These are phyloP conservation scores for Vigna radiata DNA, from an alignment of 306 rosid genomes.

Conservation along the genomic window DNA sequence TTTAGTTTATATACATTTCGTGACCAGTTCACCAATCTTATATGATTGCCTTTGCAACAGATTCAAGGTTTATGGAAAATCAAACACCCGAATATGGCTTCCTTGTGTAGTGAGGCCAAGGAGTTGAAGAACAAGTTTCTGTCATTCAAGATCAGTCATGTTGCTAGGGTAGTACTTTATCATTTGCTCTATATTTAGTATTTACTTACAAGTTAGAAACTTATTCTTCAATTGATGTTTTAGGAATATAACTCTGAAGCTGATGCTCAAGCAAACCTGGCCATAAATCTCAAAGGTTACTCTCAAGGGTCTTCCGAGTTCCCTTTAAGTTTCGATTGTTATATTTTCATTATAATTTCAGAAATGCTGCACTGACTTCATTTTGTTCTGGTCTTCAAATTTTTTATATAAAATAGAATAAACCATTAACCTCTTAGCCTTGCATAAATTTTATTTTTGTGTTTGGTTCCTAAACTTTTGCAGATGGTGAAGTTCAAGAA, in stretches of 20 bases:
- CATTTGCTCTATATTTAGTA: slow-evolving; percentile 11
- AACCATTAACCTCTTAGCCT: background rate
- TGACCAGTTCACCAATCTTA: slow-evolving; percentile 12
- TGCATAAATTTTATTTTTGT: background rate
- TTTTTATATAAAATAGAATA: background rate
- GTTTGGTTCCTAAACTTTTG: slow-evolving; percentile 37
- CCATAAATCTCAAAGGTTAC: slow-evolving; percentile 67
- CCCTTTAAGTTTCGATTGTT: background rate
- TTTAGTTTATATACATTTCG: background rate
- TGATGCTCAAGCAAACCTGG: slow-evolving; percentile 79
- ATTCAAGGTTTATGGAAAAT: slow-evolving; percentile 75
- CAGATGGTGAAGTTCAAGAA: slow-evolving; percentile 84
- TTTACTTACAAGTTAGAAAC: slow-evolving; percentile 8
- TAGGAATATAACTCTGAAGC: slow-evolving; percentile 83
- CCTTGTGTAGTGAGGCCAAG: slow-evolving; percentile 67
- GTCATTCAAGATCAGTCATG: slow-evolving; percentile 74
- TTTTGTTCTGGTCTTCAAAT: background rate
- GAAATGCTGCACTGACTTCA: background rate
- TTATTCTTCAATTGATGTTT: slow-evolving; percentile 32
- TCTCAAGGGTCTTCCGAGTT: slow-evolving; percentile 33
- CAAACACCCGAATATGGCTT: slow-evolving; percentile 69
- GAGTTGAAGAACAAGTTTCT: slow-evolving; percentile 61
- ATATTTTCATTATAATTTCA: background rate
- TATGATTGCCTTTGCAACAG: slow-evolving; percentile 51
- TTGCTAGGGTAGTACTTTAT: slow-evolving; percentile 64